These are phyloP conservation scores for Chaetomium sp. DNA, from an alignment of 2,329 filamentous ascomycete species.

Conservation along the genomic window DNA sequence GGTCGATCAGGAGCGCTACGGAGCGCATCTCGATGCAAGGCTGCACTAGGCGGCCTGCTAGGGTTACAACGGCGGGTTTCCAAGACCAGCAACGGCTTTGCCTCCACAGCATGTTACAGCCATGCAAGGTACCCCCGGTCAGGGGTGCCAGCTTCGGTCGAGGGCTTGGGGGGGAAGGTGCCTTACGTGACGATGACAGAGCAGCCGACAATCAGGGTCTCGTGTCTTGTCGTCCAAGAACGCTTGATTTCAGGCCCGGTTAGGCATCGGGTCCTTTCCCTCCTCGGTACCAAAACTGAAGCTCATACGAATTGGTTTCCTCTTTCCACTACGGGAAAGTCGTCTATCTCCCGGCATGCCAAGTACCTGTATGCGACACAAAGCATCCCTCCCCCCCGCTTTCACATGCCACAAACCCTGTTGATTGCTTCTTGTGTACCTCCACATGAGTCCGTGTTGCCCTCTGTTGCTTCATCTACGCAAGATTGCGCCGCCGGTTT, in stretches of 20 bases:
- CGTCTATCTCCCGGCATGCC: too few relatives aligned
- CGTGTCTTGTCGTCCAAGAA: background rate
- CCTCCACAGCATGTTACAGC: background rate
- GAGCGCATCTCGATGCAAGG: background rate
- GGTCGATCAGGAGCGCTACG: background rate
- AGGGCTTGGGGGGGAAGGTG: background rate
- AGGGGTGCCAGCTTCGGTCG: background rate
- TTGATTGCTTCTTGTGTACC: too few relatives aligned
- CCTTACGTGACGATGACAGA: background rate
- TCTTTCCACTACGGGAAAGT: background rate
- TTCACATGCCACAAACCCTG: background rate
- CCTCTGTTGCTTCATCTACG: background rate
- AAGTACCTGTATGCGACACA: background rate
- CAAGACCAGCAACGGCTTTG: background rate
- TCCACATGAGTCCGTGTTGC: background rate
- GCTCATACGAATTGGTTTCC: background rate
- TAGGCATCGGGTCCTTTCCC: background rate
- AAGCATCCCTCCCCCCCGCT: too few relatives aligned
- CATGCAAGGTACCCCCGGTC: background rate
- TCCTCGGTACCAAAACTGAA: background rate
- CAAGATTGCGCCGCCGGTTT: background rate
- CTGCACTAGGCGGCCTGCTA: background rate
- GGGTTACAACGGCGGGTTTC: background rate
- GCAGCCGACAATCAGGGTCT: background rate
- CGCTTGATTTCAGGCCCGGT: background rate